These are phyloP conservation scores for Teunomyces gatunensis DNA, from an alignment of 805 yeast species.

Conservation along the genomic window DNA sequence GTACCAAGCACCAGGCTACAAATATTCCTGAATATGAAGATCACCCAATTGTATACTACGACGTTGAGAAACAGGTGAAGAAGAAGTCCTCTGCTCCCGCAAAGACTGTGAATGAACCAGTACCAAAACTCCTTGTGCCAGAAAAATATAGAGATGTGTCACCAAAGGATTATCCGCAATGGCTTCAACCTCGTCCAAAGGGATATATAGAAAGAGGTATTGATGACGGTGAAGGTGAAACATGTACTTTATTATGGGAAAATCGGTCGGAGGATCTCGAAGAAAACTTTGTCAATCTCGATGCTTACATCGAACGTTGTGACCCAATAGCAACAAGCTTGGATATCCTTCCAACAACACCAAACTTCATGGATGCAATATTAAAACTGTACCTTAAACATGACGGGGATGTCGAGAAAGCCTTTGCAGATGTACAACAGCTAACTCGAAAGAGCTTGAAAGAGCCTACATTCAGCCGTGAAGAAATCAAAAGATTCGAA, in stretches of 20 bases:
- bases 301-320: slow-evolving; percentile 54
- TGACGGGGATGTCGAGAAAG: slow-evolving; percentile 49
- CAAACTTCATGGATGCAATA: slow-evolving; percentile 80
- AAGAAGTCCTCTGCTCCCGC: slow-evolving; percentile 8
- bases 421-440: slow-evolving; percentile 44
- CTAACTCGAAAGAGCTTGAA: slow-evolving; percentile 58
- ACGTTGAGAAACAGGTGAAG: slow-evolving; percentile 23
- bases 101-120: slow-evolving; percentile 2
- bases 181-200: slow-evolving; percentile 76
- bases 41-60: slow-evolving; percentile 67
- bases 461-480: slow-evolving; percentile 72
- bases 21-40: slow-evolving; percentile 60
- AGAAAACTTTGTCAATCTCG: slow-evolving; percentile 37
- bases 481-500: slow-evolving; percentile 70
- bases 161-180: slow-evolving; percentile 56
- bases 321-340: slow-evolving; percentile 55
- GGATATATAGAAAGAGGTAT: slow-evolving; percentile 87
- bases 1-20: slow-evolving; percentile 69
- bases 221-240: slow-evolving; percentile 50
- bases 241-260: slow-evolving; percentile 68
- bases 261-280: slow-evolving; percentile 25
- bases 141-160: slow-evolving; percentile 39
- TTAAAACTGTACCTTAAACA: slow-evolving; percentile 52
- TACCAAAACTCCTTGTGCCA: slow-evolving; percentile 42
- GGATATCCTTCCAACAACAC: slow-evolving; percentile 58